Evolutionary conservation across 208 protist species (phyloP).

Genomic region (Acanthamoeba healyi): DNA sequence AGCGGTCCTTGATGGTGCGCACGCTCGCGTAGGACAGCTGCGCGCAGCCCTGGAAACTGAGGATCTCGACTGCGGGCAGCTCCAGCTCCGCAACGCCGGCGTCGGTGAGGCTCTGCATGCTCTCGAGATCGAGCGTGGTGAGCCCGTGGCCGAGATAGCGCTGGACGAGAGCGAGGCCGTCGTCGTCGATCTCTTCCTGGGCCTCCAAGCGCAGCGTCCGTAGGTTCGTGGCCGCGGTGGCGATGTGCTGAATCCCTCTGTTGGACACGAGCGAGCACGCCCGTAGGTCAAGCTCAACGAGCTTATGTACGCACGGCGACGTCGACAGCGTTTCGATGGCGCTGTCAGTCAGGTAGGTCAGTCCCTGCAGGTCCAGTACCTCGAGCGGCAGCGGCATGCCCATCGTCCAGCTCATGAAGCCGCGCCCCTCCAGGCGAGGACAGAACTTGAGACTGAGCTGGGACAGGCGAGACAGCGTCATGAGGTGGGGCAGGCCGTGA

Average conservation of each 20-base stretch:
- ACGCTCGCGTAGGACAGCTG: background rate
- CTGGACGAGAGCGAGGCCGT: background rate
- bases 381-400: background rate
- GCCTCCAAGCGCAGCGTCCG: constrained; percentile 25
- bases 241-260: background rate
- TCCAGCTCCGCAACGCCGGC: background rate
- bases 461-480: background rate
- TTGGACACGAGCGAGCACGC: background rate
- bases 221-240: background rate
- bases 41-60: constrained; percentile 21
- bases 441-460: constrained; percentile 10
- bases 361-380: constrained; percentile 34
- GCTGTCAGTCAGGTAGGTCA: background rate
- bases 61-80: background rate
- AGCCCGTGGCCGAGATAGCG: background rate
- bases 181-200: constrained; percentile 31
- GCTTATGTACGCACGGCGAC: background rate
- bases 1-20: constrained; percentile 11
- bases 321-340: background rate
- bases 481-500: background rate
- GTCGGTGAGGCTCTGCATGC: background rate
- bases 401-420: constrained; percentile 35
- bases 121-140: constrained; percentile 40
- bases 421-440: background rate
- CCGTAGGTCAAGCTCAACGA: constrained; percentile 5